Percentiles rank a stretch among this genome's conserved stretches.
These are phyloP conservation scores for Aspergillus incahuasiensis DNA, from an alignment of 495 filamentous ascomycete genomes.

Conservation along the genomic window DNA sequence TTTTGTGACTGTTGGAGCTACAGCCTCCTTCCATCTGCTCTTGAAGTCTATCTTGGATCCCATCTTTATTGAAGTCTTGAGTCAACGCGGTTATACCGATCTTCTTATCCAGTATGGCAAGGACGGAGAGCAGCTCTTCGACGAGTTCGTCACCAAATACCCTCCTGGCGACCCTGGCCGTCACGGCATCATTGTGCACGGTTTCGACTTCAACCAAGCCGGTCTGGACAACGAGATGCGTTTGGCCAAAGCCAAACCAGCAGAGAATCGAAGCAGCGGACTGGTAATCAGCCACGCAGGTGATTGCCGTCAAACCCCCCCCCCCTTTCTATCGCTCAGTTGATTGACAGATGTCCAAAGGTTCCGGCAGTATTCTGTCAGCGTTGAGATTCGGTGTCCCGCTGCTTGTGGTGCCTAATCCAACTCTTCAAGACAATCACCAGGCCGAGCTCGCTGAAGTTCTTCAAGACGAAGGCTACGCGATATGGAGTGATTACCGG, in stretches of 20 bases:
- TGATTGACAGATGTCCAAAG: slow-evolving; percentile 23
- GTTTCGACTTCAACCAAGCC: slow-evolving; percentile 61
- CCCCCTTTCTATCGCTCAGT: not conserved
- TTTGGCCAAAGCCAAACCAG: slow-evolving; percentile 34
- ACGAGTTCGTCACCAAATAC: slow-evolving; percentile 26
- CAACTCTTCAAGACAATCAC: slow-evolving; percentile 79
- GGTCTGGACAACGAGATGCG: slow-evolving; percentile 56
- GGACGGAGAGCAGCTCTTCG: slow-evolving; percentile 44
- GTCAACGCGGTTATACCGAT: slow-evolving; percentile 52
- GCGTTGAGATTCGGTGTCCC: slow-evolving; percentile 63
- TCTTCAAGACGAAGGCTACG: slow-evolving; percentile 63
- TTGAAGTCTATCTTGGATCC: slow-evolving; percentile 59
- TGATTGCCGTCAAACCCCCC: slow-evolving; percentile 40
- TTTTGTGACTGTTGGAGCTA: slow-evolving; percentile 90
- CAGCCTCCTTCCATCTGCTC: slow-evolving; percentile 72
- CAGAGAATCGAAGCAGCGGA: slow-evolving; percentile 42
- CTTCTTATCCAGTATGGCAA: slow-evolving; percentile 76
- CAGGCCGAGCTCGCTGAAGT: slow-evolving; percentile 80
- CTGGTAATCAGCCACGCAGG: slow-evolving; percentile 89
- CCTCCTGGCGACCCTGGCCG: slow-evolving; percentile 14
- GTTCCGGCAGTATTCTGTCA: slow-evolving; percentile 85
- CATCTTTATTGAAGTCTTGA: slow-evolving; percentile 55
- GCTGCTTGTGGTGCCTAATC: slow-evolving; percentile 84
- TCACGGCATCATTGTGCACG: slow-evolving; percentile 49
- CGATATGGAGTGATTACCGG: slow-evolving; percentile 50